A percentile compares a stretch with the other conserved stretches of the same genome.
phyloP scores from a whole-genome alignment of 2,329 filamentous ascomycete genomes.

The Pseudogymnoascus sp. region DNA sequence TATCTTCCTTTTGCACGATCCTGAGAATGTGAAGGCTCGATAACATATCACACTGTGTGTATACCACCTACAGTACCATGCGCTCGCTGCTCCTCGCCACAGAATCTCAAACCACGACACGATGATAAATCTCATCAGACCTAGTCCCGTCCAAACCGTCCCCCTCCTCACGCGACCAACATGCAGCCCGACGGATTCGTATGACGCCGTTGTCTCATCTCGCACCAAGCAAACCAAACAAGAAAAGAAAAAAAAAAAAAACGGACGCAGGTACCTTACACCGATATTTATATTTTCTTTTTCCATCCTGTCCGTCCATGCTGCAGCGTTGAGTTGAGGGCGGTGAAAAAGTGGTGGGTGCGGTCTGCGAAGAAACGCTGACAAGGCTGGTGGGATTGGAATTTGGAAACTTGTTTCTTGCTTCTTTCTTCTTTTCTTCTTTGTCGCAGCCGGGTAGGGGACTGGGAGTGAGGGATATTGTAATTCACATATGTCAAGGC shows the following conservation, averaged over 20 bases:
- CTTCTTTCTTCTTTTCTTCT: too few relatives aligned
- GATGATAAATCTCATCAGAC: background rate
- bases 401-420: background rate
- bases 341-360: too few relatives aligned
- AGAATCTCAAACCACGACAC: background rate
- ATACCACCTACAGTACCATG: background rate
- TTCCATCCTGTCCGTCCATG: too few relatives aligned
- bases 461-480: too few relatives aligned
- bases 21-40: too few relatives aligned
- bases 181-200: background rate
- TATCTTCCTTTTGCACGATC: too few relatives aligned
- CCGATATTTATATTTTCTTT: constrained; percentile 3
- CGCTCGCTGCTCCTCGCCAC: background rate
- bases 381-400: too few relatives aligned
- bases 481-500: too few relatives aligned
- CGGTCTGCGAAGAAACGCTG: too few relatives aligned
- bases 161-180: background rate
- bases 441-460: too few relatives aligned
- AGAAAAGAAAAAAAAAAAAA: background rate
- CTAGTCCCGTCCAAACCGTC: background rate
- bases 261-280: background rate
- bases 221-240: too few relatives aligned
- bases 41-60: background rate
- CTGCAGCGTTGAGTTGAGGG: too few relatives aligned
- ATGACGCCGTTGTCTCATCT: background rate